Conservation (phyloP, 2,329 filamentous ascomycete species). For the Talaromyces sp. region DNA sequence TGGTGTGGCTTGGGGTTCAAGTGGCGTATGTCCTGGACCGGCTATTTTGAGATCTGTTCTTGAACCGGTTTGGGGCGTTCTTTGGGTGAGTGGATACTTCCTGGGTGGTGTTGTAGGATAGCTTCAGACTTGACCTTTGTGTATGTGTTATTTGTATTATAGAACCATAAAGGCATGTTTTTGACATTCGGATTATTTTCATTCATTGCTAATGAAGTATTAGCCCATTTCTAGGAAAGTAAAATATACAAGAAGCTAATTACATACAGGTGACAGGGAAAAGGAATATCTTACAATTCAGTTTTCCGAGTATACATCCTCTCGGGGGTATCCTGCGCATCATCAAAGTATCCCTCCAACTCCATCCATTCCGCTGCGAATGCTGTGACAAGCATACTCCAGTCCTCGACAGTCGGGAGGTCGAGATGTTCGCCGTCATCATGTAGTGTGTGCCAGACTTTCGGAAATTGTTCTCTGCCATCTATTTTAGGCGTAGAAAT, state of each 20-base stretch:
- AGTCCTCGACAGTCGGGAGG: slow-evolving; percentile 74
- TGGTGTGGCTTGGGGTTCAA: slow-evolving; percentile 52
- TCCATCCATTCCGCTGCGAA: slow-evolving; percentile 95
- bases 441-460: slow-evolving; percentile 78
- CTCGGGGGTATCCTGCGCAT: neutral
- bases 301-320: slow-evolving; percentile 29
- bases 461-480: slow-evolving; percentile 57
- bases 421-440: slow-evolving; percentile 87
- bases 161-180: neutral
- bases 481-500: slow-evolving; percentile 63
- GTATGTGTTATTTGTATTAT: neutral
- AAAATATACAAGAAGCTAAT: slow-evolving; percentile 13
- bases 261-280: slow-evolving; percentile 13
- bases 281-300: slow-evolving; percentile 38
- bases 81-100: slow-evolving; percentile 49
- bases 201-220: slow-evolving; percentile 1
- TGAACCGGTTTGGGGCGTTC: slow-evolving; percentile 48
- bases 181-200: neutral
- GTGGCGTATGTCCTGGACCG: slow-evolving; percentile 53
- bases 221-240: neutral
- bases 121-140: neutral
- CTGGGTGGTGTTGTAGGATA: slow-evolving; percentile 32
- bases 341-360: slow-evolving; percentile 57
- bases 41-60: slow-evolving; percentile 46
- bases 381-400: slow-evolving; percentile 76